Base-by-base conservation (phyloP, 306 rosid species). In the Vigna unguiculata region DNA sequence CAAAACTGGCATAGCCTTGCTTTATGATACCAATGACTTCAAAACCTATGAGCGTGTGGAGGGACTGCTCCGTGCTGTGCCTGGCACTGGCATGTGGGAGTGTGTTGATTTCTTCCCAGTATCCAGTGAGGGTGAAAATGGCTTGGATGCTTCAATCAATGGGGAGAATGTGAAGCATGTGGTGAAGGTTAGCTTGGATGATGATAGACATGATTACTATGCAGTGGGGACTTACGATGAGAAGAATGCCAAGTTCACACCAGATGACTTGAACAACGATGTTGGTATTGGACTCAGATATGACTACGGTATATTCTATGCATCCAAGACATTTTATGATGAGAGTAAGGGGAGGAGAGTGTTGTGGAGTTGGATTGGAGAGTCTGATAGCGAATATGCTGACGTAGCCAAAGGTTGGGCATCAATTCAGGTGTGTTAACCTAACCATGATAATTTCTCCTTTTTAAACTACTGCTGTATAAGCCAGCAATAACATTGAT, bases 351-450 rank as follows among this genome's bases (percentile, higher is more conserved):
- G 21, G 1, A 91, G 98, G 75, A 90, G 98, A 80, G 88, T 93
- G 25, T 78, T 93, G 89, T 93, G 98, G 98, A 91, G 97, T 46
- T 93, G 98, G 98, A 88, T 93, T 73, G 84, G 89, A 14, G 98
- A 93, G 72, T 83, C 93, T 0, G 98, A 93, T n/a, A 90, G 89
- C n/a, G 98, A 93, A 80, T 52, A 16, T 79, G 87, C 93, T 61
- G 98, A 93, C 71, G 75, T 93, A 5, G 62, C 87, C 77, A 93
- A 93, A 79, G 96, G 97, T 19, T 91, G 98, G 98, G 97, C 98
- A 4, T 93, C 96, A 1, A 28, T 93, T 79, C 96, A 87, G 90
- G 98, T 93, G 78, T 4, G 34, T 45, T 43, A 10, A 51, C 7
- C 2, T 3, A 21, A 48, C 9, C 19, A 48, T 48, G 4, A 5